These are phyloP conservation scores for Solanum sejunctum DNA, from an alignment of 257 asterid genomes.

Conservation along the genomic window DNA sequence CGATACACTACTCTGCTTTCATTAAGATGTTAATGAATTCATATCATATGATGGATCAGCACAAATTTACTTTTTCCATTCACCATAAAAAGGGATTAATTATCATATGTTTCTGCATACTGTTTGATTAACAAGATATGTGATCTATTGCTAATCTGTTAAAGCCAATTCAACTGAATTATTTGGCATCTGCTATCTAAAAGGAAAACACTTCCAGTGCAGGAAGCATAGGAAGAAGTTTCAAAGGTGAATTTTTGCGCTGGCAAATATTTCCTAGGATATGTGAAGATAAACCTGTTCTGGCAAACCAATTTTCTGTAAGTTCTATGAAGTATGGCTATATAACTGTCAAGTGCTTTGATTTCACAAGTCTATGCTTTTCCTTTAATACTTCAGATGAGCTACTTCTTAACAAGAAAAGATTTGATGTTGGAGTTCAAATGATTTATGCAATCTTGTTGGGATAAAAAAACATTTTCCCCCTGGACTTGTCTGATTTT, in stretches of 20 bases:
- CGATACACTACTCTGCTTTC: background rate
- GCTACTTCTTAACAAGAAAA: background rate
- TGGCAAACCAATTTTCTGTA: slow-evolving; percentile 93
- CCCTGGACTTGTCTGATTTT: background rate
- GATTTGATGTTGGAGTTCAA: background rate
- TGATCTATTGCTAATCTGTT: background rate
- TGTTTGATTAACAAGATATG: background rate
- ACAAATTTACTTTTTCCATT: background rate
- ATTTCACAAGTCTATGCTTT: background rate
- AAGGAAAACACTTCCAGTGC: slow-evolving; percentile 42
- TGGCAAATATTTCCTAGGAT: slow-evolving; percentile 87
- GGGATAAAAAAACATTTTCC: background rate
- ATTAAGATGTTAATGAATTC: background rate
- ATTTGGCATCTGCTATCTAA: background rate
- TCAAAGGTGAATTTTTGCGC: slow-evolving; percentile 85
- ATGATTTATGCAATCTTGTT: background rate
- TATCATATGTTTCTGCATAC: background rate
- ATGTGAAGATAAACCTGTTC: slow-evolving; percentile 83
- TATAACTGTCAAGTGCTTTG: background rate
- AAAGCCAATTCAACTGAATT: background rate
- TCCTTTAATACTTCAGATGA: background rate
- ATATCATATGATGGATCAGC: background rate
- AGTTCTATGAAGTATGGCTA: slow-evolving; percentile 18
- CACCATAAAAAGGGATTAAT: background rate
- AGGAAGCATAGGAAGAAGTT: slow-evolving; percentile 98